Base-by-base conservation (phyloP, 1,139 yeast species). In the Geotrichum restrictum region DNA sequence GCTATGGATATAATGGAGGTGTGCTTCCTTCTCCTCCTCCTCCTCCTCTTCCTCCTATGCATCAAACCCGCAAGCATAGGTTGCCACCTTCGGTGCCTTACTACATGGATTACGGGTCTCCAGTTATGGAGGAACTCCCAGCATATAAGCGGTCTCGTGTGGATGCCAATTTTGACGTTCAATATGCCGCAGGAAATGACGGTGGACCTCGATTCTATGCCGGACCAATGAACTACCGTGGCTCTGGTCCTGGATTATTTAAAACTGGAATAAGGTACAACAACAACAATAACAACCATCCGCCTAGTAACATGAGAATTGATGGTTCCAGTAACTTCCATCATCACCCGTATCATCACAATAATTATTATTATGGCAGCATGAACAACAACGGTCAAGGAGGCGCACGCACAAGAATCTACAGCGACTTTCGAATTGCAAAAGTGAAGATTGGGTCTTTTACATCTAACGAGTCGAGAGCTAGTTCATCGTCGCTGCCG, bases 351-450 rank as follows among this genome's bases (percentile, higher is more conserved):
- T 32, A 47, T 16, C 34, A 16, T 19, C 42, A 24, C 36, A 45
- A 21, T 13, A 24, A 43, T 29, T 14, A 10, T 22, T 14, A 29
- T 29, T 31, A 31, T 29, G 11, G 11, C 34, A 31, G n/a, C 34
- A 31, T 11, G 11, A 31, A 31, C 6, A 14, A 2, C 19, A 36
- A 16, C 33, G 8, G 21, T 22, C 22, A 4, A 2, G 39, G 41
- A 19, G 39, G 14, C n/a, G n/a, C n/a, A 13, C 31, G 41, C 31
- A 46, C 48, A 13, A 44, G 55, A 16, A 29, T 49, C 3, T 59
- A 58, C 42, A 56, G 60, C 18, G 65, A 62, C 31, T 62, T 62
- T 40, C 55, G 65, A 6, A 50, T 62, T 8, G 54, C 60, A 13
- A 40, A 54, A 13, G 52, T 60, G n/a, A 42, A 40, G 33, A 59